Percentiles rank a stretch among this genome's conserved stretches.
Conservation (phyloP, 2,329 filamentous ascomycete species). For the Scytalidium lignicola region DNA sequence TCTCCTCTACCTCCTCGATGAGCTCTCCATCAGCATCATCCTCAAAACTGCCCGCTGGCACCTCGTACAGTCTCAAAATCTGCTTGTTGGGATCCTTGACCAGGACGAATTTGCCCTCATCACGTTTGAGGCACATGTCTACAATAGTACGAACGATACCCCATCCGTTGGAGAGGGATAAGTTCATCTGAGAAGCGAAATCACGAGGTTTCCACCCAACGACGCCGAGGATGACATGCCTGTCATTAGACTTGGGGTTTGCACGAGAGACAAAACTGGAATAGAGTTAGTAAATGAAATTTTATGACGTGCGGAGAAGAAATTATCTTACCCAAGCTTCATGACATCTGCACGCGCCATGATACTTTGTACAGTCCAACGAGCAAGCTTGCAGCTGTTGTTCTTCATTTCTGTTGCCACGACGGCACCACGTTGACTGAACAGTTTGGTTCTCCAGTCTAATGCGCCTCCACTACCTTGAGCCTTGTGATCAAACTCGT, state of each 20-base stretch:
- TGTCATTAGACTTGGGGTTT: constrained; percentile 87
- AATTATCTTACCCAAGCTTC: constrained; percentile 78
- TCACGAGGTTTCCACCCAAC: constrained; percentile 97
- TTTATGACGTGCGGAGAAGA: background rate
- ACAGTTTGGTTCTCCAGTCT: constrained; percentile 95
- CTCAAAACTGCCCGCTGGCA: constrained; percentile 83
- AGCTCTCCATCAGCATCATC: constrained; percentile 67
- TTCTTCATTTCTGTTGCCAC: constrained; percentile 99
- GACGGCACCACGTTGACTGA: constrained; percentile 90
- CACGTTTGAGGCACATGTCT: constrained; percentile 80
- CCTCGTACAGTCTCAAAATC: constrained; percentile 86
- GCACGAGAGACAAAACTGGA: constrained; percentile 86
- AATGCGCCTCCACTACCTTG: constrained; percentile 91
- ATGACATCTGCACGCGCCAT: constrained; percentile 96
- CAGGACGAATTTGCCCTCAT: constrained; percentile 76
- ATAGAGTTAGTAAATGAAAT: constrained; percentile 8
- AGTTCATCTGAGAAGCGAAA: constrained; percentile 96
- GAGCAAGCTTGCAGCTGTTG: constrained; percentile 96
- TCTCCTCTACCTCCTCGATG: constrained; percentile 25
- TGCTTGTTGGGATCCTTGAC: constrained; percentile 96
- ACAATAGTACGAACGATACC: constrained; percentile 97
- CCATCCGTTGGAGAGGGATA: constrained; percentile 96
- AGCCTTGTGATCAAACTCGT: constrained; percentile 98
- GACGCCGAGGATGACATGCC: constrained; percentile 92
- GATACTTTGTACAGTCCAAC: constrained; percentile 97